Conservation (phyloP, 176 grass and related monocot species). For the Oropetium thomaeum region DNA sequence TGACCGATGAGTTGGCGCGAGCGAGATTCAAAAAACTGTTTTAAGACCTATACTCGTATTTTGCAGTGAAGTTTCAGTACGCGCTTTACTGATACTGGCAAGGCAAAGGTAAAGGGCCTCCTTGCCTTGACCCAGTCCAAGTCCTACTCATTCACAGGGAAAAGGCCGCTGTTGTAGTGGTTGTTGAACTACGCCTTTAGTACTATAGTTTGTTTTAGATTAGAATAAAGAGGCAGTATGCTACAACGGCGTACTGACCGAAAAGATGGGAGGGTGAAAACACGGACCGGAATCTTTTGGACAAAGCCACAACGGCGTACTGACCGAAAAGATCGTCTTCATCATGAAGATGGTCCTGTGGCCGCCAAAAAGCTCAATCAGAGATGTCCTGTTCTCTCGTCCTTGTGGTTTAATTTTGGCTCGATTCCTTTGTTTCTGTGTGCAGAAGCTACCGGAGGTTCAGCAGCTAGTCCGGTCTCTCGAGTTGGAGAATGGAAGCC, state of each 20-base stretch:
- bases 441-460: conserved; percentile 62
- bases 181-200: conserved; percentile 36
- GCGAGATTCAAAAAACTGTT: not conserved
- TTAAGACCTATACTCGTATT: not conserved
- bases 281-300: conserved; percentile 29
- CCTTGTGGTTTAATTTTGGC: conserved; percentile 11
- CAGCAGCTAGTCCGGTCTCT: conserved; percentile 55
- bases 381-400: not conserved
- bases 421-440: conserved; percentile 14
- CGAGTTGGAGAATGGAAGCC: conserved; percentile 38
- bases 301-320: conserved; percentile 35
- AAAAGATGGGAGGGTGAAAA: conserved; percentile 29
- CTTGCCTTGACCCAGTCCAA: not conserved
- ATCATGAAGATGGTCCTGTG: conserved; percentile 33
- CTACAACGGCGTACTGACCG: too few relatives aligned
- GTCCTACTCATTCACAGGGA: not conserved
- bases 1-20: not conserved
- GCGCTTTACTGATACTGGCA: conserved; percentile 16
- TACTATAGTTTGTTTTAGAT: too few relatives aligned
- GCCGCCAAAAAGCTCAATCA: conserved; percentile 18
- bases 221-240: conserved; percentile 38
- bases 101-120: not conserved
- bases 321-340: conserved; percentile 26
- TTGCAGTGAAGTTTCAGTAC: not conserved
- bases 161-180: conserved; percentile 16